Conservation (phyloP, 129 eudicot species). For the Helichrysum umbraculigerum region DNA sequence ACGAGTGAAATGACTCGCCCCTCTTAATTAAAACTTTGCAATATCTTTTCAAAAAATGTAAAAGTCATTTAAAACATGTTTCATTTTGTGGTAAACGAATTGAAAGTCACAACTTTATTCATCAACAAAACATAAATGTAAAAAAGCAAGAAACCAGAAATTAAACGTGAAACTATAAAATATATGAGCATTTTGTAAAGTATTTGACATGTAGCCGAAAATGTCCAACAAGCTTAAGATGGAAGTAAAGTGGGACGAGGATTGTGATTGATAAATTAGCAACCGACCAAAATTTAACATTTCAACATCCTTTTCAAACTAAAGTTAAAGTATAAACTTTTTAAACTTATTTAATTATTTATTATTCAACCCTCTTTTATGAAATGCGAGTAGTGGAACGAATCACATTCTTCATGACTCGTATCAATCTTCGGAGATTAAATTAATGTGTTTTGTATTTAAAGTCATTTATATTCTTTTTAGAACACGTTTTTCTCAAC, state of each 20-base stretch:
- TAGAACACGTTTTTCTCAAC: too few species aligned
- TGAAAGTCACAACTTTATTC: too few species aligned
- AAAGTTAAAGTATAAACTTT: too few species aligned
- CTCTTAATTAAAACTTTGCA: too few species aligned
- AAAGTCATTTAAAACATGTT: too few species aligned
- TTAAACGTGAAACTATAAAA: background rate
- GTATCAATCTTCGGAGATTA: background rate
- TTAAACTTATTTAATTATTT: background rate
- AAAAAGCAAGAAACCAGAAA: background rate
- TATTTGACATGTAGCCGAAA: conserved; percentile 10
- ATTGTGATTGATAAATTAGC: conserved; percentile 18
- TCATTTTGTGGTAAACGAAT: too few species aligned
- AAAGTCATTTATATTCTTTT: too few species aligned
- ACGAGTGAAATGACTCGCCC: too few species aligned
- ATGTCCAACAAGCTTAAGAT: conserved; percentile 18
- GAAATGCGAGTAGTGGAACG: background rate
- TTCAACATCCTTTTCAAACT: background rate
- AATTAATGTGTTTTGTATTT: too few species aligned
- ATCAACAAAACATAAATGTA: background rate
- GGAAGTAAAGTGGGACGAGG: conserved; percentile 27
- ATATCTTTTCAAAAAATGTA: too few species aligned
- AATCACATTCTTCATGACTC: background rate
- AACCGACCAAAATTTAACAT: conserved; percentile 15
- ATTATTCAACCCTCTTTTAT: background rate
- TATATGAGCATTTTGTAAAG: background rate